These are phyloP conservation scores for Linanthus parryae DNA, from an alignment of 148 eudicot genomes.

Conservation along the genomic window DNA sequence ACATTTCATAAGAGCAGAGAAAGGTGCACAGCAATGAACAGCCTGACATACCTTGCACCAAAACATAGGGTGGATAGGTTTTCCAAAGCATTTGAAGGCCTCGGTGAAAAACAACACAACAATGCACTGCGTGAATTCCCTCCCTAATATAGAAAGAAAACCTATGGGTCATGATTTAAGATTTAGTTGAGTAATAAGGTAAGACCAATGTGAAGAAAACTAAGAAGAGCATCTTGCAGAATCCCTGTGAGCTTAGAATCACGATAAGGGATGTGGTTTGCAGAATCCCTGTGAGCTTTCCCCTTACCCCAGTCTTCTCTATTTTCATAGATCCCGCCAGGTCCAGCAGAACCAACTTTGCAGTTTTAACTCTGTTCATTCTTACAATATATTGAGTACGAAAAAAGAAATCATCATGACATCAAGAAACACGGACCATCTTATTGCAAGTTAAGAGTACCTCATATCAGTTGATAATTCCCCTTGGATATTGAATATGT, in stretches of 20 bases:
- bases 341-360: constrained; percentile 82
- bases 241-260: constrained; percentile 93
- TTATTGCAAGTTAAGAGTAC: constrained; percentile 18
- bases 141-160: too few species aligned
- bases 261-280: constrained; percentile 70
- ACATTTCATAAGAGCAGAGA: constrained; percentile 1
- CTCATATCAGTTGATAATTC: constrained; percentile 62
- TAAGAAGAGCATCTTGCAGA: constrained; percentile 84
- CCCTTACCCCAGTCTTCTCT: constrained; percentile 90
- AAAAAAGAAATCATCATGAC: too few species aligned
- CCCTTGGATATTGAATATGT: constrained; percentile 60
- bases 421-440: too few species aligned
- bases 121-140: constrained; percentile 76
- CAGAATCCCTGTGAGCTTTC: constrained; percentile 75
- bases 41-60: constrained; percentile 60
- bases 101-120: constrained; percentile 84
- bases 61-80: constrained; percentile 80
- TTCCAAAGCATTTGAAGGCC: constrained; percentile 66
- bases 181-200: too few species aligned
- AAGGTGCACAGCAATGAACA: too few species aligned
- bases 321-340: constrained; percentile 94
- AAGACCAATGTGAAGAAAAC: constrained; percentile 24
- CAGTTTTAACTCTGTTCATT: constrained; percentile 47
- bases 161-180: too few species aligned
- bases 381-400: too few species aligned